Evolutionary conservation across 2,329 filamentous ascomycete genomes (phyloP), one percentile per base, ranked within the genome.

Genomic region (Aspergillus aculeatus): DNA sequence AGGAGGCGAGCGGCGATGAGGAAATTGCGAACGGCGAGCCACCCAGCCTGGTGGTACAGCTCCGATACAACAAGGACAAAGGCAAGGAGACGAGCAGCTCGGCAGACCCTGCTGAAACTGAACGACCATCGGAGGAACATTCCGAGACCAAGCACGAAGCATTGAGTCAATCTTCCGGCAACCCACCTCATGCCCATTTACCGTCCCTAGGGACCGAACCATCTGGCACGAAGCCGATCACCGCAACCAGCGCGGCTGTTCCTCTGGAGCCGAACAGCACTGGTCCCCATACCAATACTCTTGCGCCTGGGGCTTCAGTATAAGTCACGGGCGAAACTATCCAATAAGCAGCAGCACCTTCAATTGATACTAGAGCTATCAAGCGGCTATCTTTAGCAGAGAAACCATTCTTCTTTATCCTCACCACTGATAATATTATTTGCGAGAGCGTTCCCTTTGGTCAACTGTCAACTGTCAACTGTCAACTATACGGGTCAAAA

Each of bases 31-130:
- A 76, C 38, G 75, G 74, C 5, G 84, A 85, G 56, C 82, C 86
- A 71, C 76, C 75, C 23, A 91, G 86, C 66, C 82, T 94, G 47
- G 83, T 96, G 54, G 89, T 96, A 58, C 93, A 90, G 72, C 81
- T 96, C 14, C 71, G 77, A 66, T 81, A 81, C 64, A 66, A 69
- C 56, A 77, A 76, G 60, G 66, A 68, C 16, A 77, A 76, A 61
- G 66, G 68, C 16, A 68, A 70, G 56, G 26, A 59, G 16, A 54
- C 63, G 19, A 64, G 62, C 57, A 65, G 64, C 50, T 56, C 61
- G 10, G 59, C 64, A 29, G 60, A 50, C 16, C 53, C 65, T 50
- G 58, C 56, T 23, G 64, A 35, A 14, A 66, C 69, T 23, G 64
- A 35, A 16, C 11, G 66, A 54, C 61, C 63, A 57, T 32, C 55